A percentile compares a stretch with the other conserved stretches of the same genome.
phyloP scores from a whole-genome alignment of 352 stramenopile species.

The Paralagenidium karlingii region DNA sequence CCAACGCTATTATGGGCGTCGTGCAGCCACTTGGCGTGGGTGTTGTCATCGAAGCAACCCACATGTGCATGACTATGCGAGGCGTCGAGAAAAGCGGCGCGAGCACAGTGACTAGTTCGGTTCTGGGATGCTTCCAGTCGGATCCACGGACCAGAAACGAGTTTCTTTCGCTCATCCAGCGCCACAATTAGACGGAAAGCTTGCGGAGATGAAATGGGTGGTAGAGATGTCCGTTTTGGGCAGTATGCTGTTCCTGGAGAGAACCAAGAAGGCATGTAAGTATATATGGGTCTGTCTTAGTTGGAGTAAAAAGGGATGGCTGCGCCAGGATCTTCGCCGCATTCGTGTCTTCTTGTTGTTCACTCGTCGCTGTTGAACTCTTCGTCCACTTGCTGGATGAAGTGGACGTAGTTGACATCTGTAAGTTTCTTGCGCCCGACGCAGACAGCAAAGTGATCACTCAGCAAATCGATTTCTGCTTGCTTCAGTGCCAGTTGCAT shows the following conservation, averaged over 20 bases:
- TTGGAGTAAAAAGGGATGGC: no score
- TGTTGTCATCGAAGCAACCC: constrained; percentile 97
- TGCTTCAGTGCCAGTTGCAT: constrained; percentile 51
- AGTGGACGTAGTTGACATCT: constrained; percentile 69
- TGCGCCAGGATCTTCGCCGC: no score
- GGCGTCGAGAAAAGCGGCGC: constrained; percentile 96
- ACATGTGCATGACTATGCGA: constrained; percentile 99
- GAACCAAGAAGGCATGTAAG: no score
- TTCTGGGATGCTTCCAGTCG: constrained; percentile 94
- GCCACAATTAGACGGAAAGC: no score
- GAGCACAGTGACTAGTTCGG: constrained; percentile 94
- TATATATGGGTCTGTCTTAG: no score
- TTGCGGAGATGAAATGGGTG: no score
- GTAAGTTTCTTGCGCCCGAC: constrained; percentile 27
- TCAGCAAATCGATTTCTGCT: constrained; percentile 35
- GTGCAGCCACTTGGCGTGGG: constrained; percentile 95
- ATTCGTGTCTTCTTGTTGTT: background rate
- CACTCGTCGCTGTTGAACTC: constrained; percentile 8
- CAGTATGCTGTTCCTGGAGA: no score
- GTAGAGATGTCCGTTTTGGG: no score
- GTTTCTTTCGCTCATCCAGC: constrained; percentile 83
- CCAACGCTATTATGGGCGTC: constrained; percentile 94
- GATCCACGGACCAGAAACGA: constrained; percentile 83
- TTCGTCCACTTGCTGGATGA: constrained; percentile 63
- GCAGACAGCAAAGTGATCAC: constrained; percentile 32